A percentile compares a stretch with the other conserved stretches of the same genome.
Conservation (phyloP, 768 basidiomycete species). For the Pulveroboletus frians region DNA sequence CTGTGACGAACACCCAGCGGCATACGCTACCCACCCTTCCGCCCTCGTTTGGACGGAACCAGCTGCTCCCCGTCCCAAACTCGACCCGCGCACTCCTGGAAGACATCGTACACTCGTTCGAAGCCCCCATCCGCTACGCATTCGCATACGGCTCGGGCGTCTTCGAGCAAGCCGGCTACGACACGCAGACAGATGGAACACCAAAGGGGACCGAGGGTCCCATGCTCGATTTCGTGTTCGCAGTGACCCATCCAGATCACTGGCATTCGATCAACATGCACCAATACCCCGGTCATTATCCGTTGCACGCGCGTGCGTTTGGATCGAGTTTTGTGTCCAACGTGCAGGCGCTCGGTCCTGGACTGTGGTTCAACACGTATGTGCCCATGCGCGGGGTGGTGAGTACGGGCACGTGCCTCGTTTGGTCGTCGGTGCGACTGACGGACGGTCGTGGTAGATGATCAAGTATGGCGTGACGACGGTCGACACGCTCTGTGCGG, state of each 20-base stretch:
- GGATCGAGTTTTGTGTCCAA: conserved; percentile 80
- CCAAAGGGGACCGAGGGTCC: conserved; percentile 42
- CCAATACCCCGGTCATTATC: conserved; percentile 88
- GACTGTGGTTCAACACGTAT: conserved; percentile 95
- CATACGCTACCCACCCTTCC: conserved; percentile 53
- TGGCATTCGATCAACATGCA: conserved; percentile 97
- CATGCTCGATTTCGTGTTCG: conserved; percentile 96
- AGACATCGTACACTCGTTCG: conserved; percentile 71
- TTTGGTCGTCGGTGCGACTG: not conserved
- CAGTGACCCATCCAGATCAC: conserved; percentile 86
- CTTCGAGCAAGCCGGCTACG: conserved; percentile 86
- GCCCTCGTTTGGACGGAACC: conserved; percentile 72
- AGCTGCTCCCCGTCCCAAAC: conserved; percentile 72
- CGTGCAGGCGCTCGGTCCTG: conserved; percentile 72
- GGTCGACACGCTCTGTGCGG: conserved; percentile 81
- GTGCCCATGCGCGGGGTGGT: conserved; percentile 82
- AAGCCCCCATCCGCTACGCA: conserved; percentile 92
- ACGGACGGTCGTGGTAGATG: conserved; percentile 42
- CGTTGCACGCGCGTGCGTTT: conserved; percentile 76
- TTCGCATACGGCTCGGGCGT: conserved; percentile 98
- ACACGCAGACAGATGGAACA: conserved; percentile 21
- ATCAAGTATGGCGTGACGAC: conserved; percentile 98
- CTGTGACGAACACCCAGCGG: conserved; percentile 20
- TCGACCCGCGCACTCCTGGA: conserved; percentile 78
- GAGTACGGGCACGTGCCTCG: conserved; percentile 32